Base-by-base conservation (phyloP, 2,329 filamentous ascomycete genomes). In the Dactylellina haptotyla region DNA sequence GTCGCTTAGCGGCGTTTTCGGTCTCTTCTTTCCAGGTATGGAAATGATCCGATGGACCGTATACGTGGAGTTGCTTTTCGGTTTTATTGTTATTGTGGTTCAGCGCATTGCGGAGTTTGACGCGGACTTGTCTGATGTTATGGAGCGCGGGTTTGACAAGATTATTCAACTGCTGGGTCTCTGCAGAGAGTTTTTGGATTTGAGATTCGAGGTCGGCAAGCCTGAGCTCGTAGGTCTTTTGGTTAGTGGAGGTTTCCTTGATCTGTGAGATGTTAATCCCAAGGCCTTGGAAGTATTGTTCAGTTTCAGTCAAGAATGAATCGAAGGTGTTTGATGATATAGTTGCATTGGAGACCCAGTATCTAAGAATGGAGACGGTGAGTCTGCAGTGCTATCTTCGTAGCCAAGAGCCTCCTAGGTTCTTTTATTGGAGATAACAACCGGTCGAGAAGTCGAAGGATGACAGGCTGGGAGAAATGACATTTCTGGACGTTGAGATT, bases 41-140 rank as follows among this genome's bases (percentile, higher is more conserved):
- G 25, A 28, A 58, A n/a, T 28, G 10, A 12, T 58, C 39, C 5
- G 50, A 54, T 3, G 50, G 50, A n/a, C 46, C 46, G 20, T 26
- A 26, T n/a, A 14, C 18, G 14, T 50, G 23, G 10, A 50, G 8
- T 4, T n/a, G 14, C 18, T 26, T 50, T 12, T 14, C 14, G 20
- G 12, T 50, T 25, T 28, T 50, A 14, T 26, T 50, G 12, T 20
- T 1, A 16, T 16, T 41, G 14, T 6, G 12, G 14, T 41, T 41
- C 12, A 41, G 37, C 18, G 14, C 37, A 16, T 16, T n/a, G 6
- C 14, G 14, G 37, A 41, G 14, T n/a, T 41, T 12, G 37, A n/a
- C 4, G 37, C 18, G 18, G 12, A 16, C 37, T 12, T n/a, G 14
- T 3, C 37, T 12, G n/a, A n/a, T n/a, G n/a, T n/a, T n/a, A n/a